Conservation (phyloP, 2,329 filamentous ascomycete species). For the Diaporthe batatas region DNA sequence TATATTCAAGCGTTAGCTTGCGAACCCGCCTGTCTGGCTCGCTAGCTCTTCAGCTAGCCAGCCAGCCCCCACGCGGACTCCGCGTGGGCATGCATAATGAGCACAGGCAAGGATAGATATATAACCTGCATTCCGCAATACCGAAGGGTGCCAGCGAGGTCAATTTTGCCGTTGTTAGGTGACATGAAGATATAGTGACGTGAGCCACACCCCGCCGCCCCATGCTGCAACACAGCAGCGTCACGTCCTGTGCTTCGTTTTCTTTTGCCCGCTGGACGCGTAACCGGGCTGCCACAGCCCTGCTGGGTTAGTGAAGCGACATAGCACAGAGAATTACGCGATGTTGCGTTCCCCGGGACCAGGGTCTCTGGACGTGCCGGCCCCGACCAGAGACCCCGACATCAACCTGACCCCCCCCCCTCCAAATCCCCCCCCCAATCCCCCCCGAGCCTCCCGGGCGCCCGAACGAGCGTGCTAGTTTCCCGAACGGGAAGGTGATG, state of each 20-base stretch:
- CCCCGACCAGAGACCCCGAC: neutral
- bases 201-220: slow-evolving; percentile 21
- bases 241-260: neutral
- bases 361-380: slow-evolving; percentile 1
- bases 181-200: slow-evolving; percentile 24
- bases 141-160: slow-evolving; percentile 18
- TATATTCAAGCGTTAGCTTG: slow-evolving; percentile 53
- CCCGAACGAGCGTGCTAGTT: neutral
- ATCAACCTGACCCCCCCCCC: neutral
- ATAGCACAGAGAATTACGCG: neutral
- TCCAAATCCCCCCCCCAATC: neutral
- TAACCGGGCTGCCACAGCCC: slow-evolving; percentile 16
- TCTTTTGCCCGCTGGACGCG: neutral
- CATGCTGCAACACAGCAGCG: neutral
- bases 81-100: slow-evolving; percentile 6
- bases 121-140: slow-evolving; percentile 23
- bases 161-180: slow-evolving; percentile 11
- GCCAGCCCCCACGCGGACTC: slow-evolving; percentile 22
- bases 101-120: slow-evolving; percentile 14
- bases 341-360: slow-evolving; percentile 11
- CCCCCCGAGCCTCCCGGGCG: neutral
- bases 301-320: slow-evolving; percentile 18
- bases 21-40: neutral
- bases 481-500: neutral
- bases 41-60: neutral